These are phyloP conservation scores for Marsdenia floribunda DNA, from an alignment of 257 asterid genomes.

Conservation along the genomic window DNA sequence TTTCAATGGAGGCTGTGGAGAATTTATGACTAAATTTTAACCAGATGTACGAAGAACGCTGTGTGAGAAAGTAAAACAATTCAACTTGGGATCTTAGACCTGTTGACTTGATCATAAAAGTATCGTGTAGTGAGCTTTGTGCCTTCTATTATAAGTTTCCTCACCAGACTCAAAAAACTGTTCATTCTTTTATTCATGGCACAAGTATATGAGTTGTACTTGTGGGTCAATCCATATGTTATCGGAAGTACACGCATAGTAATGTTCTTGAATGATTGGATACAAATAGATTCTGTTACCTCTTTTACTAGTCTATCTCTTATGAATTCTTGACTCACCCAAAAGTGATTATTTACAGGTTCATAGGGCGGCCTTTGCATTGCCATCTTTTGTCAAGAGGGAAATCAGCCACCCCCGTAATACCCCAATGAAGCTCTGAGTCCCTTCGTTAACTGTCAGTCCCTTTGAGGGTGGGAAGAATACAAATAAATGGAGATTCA, in stretches of 20 bases:
- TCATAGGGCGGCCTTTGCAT: slow-evolving; percentile 82
- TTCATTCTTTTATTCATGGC: background rate
- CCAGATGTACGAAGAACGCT: background rate
- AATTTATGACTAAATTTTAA: background rate
- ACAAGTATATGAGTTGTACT: background rate
- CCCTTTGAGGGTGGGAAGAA: slow-evolving; percentile 1
- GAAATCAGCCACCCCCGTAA: slow-evolving; percentile 71
- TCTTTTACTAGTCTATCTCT: background rate
- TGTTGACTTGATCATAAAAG: background rate
- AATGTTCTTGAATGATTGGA: background rate
- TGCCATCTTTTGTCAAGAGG: slow-evolving; percentile 80
- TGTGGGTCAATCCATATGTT: background rate
- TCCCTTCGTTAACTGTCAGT: background rate
- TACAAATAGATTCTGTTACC: background rate
- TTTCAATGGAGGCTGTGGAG: background rate
- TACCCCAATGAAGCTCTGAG: background rate
- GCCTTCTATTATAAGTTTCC: background rate
- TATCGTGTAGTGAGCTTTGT: background rate
- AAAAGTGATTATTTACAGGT: slow-evolving; percentile 42
- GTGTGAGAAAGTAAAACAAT: background rate
- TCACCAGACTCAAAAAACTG: background rate
- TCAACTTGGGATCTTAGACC: background rate
- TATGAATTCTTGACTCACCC: background rate
- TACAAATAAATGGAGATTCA: background rate
- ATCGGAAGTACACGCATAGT: background rate